These are phyloP conservation scores for Gaultheria prostrata DNA, from an alignment of 148 eudicot species.

Conservation along the genomic window DNA sequence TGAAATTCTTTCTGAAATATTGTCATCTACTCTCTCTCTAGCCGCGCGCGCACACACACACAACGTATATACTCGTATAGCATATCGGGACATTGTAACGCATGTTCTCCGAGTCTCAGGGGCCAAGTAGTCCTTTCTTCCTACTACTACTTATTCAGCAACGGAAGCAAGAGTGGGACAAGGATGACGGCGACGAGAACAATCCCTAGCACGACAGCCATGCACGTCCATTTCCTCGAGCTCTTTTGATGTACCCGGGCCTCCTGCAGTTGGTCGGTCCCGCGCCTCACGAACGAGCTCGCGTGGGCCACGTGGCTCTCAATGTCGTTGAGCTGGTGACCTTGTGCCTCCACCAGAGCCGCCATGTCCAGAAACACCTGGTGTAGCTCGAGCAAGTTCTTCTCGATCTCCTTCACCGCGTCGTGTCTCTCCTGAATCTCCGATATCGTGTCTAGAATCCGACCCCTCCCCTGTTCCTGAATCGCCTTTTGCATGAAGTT, in stretches of 20 bases:
- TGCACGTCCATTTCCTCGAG: slow-evolving; percentile 23
- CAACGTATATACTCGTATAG: background rate
- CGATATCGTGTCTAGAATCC: slow-evolving; percentile 16
- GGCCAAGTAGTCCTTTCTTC: background rate
- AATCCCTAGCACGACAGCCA: background rate
- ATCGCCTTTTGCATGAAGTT: slow-evolving; percentile 20
- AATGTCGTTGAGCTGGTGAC: slow-evolving; percentile 18
- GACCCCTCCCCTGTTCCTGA: slow-evolving; percentile 23
- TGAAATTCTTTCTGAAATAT: background rate
- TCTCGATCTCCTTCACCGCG: slow-evolving; percentile 23
- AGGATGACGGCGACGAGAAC: background rate
- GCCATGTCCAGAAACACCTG: slow-evolving; percentile 29
- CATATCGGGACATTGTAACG: background rate
- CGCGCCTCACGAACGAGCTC: slow-evolving; percentile 25
- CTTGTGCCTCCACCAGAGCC: slow-evolving; percentile 27
- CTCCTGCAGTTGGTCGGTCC: slow-evolving; percentile 23
- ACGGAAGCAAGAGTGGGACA: background rate
- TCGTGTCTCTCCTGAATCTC: slow-evolving; percentile 25
- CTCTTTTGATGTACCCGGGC: slow-evolving; percentile 21
- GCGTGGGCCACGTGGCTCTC: slow-evolving; percentile 28
- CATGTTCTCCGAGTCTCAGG: background rate
- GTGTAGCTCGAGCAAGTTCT: slow-evolving; percentile 21
- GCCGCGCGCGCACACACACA: background rate
- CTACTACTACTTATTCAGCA: background rate
- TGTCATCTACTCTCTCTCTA: background rate